A percentile compares a stretch with the other conserved stretches of the same genome.
Conservation (phyloP, 495 filamentous ascomycete genomes). For the Hapsidospora chrysogenum region DNA sequence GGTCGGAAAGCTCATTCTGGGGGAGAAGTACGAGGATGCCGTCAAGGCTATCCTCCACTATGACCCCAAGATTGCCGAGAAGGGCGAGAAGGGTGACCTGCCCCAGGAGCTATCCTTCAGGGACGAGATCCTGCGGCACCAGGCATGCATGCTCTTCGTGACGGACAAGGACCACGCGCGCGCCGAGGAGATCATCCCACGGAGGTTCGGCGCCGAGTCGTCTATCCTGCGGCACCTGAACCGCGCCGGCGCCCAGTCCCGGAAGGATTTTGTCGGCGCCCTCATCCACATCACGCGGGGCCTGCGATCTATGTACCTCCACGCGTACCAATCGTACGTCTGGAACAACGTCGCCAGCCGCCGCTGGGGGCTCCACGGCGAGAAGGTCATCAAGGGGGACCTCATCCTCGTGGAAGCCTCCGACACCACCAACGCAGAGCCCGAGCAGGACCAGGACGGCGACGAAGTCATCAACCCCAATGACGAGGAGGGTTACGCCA, state of each 20-base stretch:
- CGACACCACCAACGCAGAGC: slow-evolving; percentile 8
- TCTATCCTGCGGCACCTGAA: slow-evolving; percentile 60
- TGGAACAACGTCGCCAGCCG: slow-evolving; percentile 76
- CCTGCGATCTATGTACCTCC: slow-evolving; percentile 83
- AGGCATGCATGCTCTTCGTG: slow-evolving; percentile 55
- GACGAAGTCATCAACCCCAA: slow-evolving; percentile 39
- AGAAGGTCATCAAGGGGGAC: slow-evolving; percentile 66
- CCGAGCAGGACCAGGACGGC: slow-evolving; percentile 45
- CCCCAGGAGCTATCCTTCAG: slow-evolving; percentile 9
- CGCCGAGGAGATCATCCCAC: slow-evolving; percentile 54
- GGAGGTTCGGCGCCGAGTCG: slow-evolving; percentile 64
- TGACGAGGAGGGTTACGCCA: slow-evolving; percentile 38
- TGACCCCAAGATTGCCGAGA: slow-evolving; percentile 22
- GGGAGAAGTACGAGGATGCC: slow-evolving; percentile 62
- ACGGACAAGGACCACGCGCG: slow-evolving; percentile 32
- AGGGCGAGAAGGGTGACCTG: slow-evolving; percentile 26
- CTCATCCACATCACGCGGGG: slow-evolving; percentile 59
- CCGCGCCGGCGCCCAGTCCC: slow-evolving; percentile 10
- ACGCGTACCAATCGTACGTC: slow-evolving; percentile 86
- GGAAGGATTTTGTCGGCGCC: slow-evolving; percentile 59
- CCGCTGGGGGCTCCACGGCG: slow-evolving; percentile 58
- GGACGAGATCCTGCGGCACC: slow-evolving; percentile 64
- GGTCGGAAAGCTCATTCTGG: slow-evolving; percentile 67
- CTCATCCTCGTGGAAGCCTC: slow-evolving; percentile 44
- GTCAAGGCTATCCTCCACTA: slow-evolving; percentile 56